These are phyloP conservation scores for Tetracentron sinense DNA, from an alignment of 164 flowering plant genomes.

Conservation along the genomic window DNA sequence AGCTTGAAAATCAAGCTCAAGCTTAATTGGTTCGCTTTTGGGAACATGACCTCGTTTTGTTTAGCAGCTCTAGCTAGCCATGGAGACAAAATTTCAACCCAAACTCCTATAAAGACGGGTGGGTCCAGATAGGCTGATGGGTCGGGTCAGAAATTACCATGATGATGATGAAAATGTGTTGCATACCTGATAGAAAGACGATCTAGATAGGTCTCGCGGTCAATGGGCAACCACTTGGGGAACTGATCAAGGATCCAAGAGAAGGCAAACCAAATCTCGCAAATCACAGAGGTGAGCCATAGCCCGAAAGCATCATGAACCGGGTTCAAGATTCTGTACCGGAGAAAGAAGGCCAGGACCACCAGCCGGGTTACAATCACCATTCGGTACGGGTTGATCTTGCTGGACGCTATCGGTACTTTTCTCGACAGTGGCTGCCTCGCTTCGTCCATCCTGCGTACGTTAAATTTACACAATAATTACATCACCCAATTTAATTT, in stretches of 20 bases:
- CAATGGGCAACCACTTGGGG: slow-evolving; percentile 97
- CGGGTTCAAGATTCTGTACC: slow-evolving; percentile 78
- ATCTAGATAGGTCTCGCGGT: slow-evolving; percentile 94
- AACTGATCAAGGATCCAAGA: slow-evolving; percentile 99
- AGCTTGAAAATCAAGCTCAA: too few species aligned
- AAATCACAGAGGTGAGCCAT: slow-evolving; percentile 86
- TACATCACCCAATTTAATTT: neutral
- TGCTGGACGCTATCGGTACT: slow-evolving; percentile 91
- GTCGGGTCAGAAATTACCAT: too few species aligned
- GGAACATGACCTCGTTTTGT: too few species aligned
- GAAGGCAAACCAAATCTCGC: slow-evolving; percentile 95
- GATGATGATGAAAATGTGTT: neutral
- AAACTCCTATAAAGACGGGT: too few species aligned
- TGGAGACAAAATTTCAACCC: too few species aligned
- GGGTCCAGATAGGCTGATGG: too few species aligned
- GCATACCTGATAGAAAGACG: slow-evolving; percentile 88
- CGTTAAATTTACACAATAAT: neutral
- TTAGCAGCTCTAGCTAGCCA: too few species aligned
- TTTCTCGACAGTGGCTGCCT: slow-evolving; percentile 95
- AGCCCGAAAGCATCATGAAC: slow-evolving; percentile 90
- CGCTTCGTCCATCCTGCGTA: slow-evolving; percentile 82
- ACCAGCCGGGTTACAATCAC: slow-evolving; percentile 74
- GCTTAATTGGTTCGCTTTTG: too few species aligned
- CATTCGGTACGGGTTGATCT: slow-evolving; percentile 91
- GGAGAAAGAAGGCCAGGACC: slow-evolving; percentile 71